Evolutionary conservation across 345 rosid species (phyloP), one percentile per base, ranked within the genome.

Genomic region (Lepidium aucheri): DNA sequence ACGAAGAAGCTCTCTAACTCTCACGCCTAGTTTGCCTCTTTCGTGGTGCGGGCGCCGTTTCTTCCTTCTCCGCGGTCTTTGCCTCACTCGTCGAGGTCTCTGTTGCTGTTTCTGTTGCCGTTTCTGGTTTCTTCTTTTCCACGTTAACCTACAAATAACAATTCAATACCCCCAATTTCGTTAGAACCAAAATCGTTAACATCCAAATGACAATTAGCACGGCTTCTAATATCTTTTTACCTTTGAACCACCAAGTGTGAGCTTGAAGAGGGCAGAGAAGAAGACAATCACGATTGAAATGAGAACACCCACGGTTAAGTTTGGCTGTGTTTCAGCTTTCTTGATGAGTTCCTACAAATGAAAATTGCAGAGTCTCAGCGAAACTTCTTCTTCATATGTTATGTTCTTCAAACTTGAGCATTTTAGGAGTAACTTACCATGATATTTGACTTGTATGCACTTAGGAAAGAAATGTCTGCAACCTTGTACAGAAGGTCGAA

Each of bases 251-350:
- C 96, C 88, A 15, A 85, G 84, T 20, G 81, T 2, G 5, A 84
- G 42, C 78, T 73, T 86, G 14, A 65, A 35, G 53, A 86, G 57
- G 50, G 79, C 7, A 0, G 81, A 68, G 46, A 84, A 53, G 67
- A 79, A 62, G 20, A 82, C 75, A 24, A 84, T 67, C 41, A 79
- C 67, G 3, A 84, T 2, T 14, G 86, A 74, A 51, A 82, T 62
- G 18, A 84, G 70, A 32, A 80, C 59, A 59, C 88, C 86, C 9
- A 86, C 74, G 8, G 88, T 79, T 46, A 86, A 69, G 67, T 80
- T 84, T 8, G 91, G 85, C 44, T 86, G 88, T 55, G 74, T 80
- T 79, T 86, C 91, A 39, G 82, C 85, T 81, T 84, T 88, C 64
- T 81, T 90, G 49, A 88, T 75, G 26, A 88, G 63, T 43, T 86